A percentile compares a stretch with the other conserved stretches of the same genome.
Conservation (phyloP, 495 filamentous ascomycete species). For the Choiromyces venosus region DNA sequence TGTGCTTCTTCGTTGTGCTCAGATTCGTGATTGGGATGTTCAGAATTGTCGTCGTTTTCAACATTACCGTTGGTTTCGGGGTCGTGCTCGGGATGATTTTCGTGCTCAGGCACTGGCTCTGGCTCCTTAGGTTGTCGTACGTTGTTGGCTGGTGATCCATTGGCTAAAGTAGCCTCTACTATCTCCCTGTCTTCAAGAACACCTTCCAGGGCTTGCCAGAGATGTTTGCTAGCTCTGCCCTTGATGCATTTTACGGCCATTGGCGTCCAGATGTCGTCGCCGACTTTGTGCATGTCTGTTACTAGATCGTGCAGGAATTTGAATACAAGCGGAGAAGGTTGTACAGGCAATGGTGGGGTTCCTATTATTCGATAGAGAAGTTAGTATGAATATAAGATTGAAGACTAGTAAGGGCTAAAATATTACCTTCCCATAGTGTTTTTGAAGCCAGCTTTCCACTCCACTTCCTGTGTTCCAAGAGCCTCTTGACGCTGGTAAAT, state of each 20-base stretch:
- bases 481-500: constrained; percentile 33
- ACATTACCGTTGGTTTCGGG: background rate
- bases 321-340: constrained; percentile 73
- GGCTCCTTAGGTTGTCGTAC: background rate
- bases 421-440: constrained; percentile 48
- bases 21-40: background rate
- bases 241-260: constrained; percentile 63
- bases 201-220: constrained; percentile 45
- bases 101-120: background rate
- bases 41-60: background rate
- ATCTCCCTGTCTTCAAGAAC: constrained; percentile 41
- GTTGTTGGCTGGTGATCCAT: background rate
- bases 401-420: constrained; percentile 44
- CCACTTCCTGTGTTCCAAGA: constrained; percentile 35
- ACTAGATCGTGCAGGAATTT: constrained; percentile 63
- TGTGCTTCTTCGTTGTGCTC: background rate
- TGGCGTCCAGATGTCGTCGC: constrained; percentile 78
- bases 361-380: constrained; percentile 32
- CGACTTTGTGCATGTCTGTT: constrained; percentile 60
- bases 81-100: background rate
- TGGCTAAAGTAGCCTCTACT: constrained; percentile 15
- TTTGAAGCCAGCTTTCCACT: constrained; percentile 43
- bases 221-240: constrained; percentile 46
- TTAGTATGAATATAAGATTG: constrained; percentile 50
- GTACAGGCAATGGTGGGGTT: constrained; percentile 66